Evolutionary conservation across 2,329 filamentous ascomycete genomes (phyloP).

Genomic region (Claviceps sorghi): DNA sequence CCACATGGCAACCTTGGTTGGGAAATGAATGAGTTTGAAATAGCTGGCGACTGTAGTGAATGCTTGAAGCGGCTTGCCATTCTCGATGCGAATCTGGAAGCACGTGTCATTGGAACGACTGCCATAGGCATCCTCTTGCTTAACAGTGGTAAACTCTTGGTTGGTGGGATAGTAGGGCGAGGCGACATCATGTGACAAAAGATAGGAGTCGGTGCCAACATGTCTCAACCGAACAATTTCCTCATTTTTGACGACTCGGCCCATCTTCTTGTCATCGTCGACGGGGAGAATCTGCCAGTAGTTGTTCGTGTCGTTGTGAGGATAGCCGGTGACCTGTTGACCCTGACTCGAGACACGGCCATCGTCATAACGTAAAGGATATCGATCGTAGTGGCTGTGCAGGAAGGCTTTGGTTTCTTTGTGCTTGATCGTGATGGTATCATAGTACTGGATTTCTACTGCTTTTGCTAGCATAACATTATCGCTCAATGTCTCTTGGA

Average conservation of each 20-base stretch:
- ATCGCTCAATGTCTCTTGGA: slow-evolving; percentile 92
- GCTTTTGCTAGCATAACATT: slow-evolving; percentile 85
- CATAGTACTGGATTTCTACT: slow-evolving; percentile 77
- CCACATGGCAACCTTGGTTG: slow-evolving; percentile 98
- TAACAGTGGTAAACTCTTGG: slow-evolving; percentile 88
- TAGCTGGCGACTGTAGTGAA: slow-evolving; percentile 85
- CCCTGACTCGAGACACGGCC: slow-evolving; percentile 94
- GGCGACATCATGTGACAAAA: slow-evolving; percentile 91
- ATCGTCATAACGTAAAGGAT: slow-evolving; percentile 92
- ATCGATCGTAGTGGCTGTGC: slow-evolving; percentile 79
- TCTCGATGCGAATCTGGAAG: slow-evolving; percentile 84
- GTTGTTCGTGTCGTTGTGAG: slow-evolving; percentile 98
- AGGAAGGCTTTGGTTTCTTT: slow-evolving; percentile 96
- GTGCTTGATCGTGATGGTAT: slow-evolving; percentile 75
- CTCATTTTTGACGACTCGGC: slow-evolving; percentile 61
- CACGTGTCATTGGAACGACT: slow-evolving; percentile 74
- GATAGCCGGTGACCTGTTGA: slow-evolving; percentile 96
- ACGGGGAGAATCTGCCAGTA: slow-evolving; percentile 84
- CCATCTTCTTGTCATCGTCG: slow-evolving; percentile 41
- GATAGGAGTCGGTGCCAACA: slow-evolving; percentile 66
- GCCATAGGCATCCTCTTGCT: slow-evolving; percentile 55
- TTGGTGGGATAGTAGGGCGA: slow-evolving; percentile 95
- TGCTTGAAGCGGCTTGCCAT: slow-evolving; percentile 63
- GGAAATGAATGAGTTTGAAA: slow-evolving; percentile 91
- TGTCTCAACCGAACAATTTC: slow-evolving; percentile 80